Evolutionary conservation across 2,329 filamentous ascomycete genomes (phyloP).

Genomic region (Botrytis galanthina): DNA sequence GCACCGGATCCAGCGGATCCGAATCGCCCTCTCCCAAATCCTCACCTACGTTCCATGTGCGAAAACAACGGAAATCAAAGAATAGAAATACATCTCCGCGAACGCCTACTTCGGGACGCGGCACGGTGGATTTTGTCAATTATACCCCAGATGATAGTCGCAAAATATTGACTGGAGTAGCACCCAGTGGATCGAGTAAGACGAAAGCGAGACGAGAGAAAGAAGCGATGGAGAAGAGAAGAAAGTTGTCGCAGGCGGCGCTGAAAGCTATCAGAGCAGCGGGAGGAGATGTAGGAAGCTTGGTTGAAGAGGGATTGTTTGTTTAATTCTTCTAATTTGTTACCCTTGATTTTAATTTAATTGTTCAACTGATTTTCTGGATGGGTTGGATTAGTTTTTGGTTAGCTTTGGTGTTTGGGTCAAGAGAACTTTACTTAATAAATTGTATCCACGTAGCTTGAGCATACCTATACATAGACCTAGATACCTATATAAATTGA

Average conservation of each 20-base stretch:
- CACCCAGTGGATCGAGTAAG: constrained; percentile 86
- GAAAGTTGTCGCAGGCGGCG: constrained; percentile 66
- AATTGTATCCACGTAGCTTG: constrained; percentile 10
- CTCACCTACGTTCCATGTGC: constrained; percentile 27
- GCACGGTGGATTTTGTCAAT: constrained; percentile 72
- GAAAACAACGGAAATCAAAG: constrained; percentile 31
- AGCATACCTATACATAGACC: constrained; percentile 8
- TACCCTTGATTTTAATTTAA: neutral
- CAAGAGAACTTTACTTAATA: constrained; percentile 1
- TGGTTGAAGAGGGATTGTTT: constrained; percentile 51
- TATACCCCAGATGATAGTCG: constrained; percentile 78
- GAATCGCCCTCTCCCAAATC: constrained; percentile 24
- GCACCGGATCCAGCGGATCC: constrained; percentile 24
- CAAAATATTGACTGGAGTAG: constrained; percentile 83
- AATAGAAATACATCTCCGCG: constrained; percentile 37
- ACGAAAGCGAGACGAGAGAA: constrained; percentile 91
- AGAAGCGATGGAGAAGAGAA: constrained; percentile 75
- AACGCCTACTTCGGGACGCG: constrained; percentile 39
- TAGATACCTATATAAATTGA: constrained; percentile 8
- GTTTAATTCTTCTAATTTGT: constrained; percentile 36
- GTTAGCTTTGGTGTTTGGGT: neutral
- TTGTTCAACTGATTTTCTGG: neutral
- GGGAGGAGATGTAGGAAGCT: constrained; percentile 62
- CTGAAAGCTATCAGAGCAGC: constrained; percentile 67
- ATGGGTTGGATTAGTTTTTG: neutral